Evolutionary conservation across 805 yeast genomes (phyloP).

Genomic region (Ogataea paraovalis): DNA sequence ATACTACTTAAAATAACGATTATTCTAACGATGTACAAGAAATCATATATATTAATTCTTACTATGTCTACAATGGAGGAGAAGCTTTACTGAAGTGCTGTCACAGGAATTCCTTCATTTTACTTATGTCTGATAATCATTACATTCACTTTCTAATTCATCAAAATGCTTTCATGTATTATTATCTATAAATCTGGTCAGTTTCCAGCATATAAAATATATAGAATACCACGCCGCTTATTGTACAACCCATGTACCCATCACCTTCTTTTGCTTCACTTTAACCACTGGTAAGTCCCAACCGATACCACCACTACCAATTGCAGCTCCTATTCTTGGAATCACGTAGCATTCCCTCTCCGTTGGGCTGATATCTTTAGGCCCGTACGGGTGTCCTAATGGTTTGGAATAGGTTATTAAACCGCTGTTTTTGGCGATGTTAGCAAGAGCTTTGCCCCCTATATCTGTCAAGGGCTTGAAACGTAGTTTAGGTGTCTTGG

Average conservation of each 20-base stretch:
- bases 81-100: too few species aligned
- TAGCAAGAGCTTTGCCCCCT: constrained; percentile 68
- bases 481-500: constrained; percentile 44
- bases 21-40: too few species aligned
- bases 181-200: too few species aligned
- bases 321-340: constrained; percentile 82
- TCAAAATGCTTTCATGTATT: too few species aligned
- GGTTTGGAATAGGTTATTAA: constrained; percentile 86
- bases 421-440: constrained; percentile 69
- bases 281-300: constrained; percentile 87
- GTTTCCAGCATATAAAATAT: too few species aligned
- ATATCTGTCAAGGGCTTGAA: constrained; percentile 77
- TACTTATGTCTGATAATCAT: too few species aligned
- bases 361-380: constrained; percentile 58
- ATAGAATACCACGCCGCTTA: too few species aligned
- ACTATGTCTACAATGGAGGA: too few species aligned
- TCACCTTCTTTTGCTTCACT: constrained; percentile 63
- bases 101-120: too few species aligned
- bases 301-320: constrained; percentile 81
- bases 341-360: constrained; percentile 86
- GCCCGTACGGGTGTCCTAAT: constrained; percentile 84
- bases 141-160: too few species aligned
- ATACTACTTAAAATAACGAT: too few species aligned
- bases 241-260: constrained; percentile 62
- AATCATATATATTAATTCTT: too few species aligned